A percentile compares a stretch with the other conserved stretches of the same genome.
Conservation (phyloP, 345 rosid species). For the Sisymbrium irio region DNA sequence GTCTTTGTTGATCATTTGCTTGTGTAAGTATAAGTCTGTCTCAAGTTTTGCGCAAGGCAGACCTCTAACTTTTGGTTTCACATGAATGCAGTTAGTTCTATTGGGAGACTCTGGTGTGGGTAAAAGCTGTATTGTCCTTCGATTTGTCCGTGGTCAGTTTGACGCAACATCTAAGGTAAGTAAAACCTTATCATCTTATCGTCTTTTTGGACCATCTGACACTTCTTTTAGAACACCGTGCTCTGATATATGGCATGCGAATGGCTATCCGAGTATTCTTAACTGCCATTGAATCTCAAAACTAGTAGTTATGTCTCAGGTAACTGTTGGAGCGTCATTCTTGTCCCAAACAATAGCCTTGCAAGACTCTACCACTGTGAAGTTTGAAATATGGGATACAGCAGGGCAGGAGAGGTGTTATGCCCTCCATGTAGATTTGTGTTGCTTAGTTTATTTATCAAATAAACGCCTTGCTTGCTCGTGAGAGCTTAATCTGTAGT, state of each 20-base stretch:
- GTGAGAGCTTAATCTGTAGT: neutral
- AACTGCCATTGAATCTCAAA: neutral
- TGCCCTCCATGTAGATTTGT: neutral
- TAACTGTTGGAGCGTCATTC: constrained; percentile 97
- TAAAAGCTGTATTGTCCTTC: constrained; percentile 96
- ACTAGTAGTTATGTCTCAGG: constrained; percentile 48
- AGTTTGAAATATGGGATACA: constrained; percentile 99
- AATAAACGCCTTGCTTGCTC: constrained; percentile 1
- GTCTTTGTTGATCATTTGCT: neutral
- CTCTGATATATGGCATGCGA: constrained; percentile 1
- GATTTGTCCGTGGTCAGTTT: constrained; percentile 98
- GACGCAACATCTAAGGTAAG: constrained; percentile 92
- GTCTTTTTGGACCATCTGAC: neutral
- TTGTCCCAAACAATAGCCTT: constrained; percentile 94
- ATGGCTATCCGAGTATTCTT: neutral
- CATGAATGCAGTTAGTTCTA: constrained; percentile 65
- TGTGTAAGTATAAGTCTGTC: neutral
- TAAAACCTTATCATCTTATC: neutral
- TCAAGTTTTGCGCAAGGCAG: neutral
- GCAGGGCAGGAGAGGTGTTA: constrained; percentile 98
- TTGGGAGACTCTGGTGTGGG: constrained; percentile 99
- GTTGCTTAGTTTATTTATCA: constrained; percentile 13
- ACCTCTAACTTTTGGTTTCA: constrained; percentile 13
- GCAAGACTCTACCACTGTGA: constrained; percentile 95
- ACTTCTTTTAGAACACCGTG: neutral